These are phyloP conservation scores for Schizothecium vesticola DNA, from an alignment of 495 filamentous ascomycete genomes.

Conservation along the genomic window DNA sequence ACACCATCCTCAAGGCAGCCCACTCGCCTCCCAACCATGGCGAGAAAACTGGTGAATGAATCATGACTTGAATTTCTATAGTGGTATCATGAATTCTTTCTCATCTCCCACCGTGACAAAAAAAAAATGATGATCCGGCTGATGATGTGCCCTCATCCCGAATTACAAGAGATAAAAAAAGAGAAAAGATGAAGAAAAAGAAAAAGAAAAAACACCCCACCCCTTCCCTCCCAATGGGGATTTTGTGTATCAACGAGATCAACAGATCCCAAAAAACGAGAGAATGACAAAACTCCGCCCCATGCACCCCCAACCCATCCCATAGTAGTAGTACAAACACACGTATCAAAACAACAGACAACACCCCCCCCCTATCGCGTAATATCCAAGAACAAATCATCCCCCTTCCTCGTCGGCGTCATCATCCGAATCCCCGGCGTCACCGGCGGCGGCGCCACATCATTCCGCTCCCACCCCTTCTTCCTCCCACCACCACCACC, in stretches of 20 bases:
- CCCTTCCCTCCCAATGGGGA: not conserved
- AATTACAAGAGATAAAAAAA: not conserved
- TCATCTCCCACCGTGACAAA: not conserved
- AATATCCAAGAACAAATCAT: slow-evolving; percentile 42
- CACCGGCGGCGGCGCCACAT: slow-evolving; percentile 21
- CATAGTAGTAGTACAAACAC: not conserved
- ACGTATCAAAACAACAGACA: not conserved
- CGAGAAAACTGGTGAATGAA: not conserved
- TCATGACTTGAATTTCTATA: not conserved
- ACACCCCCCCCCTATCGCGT: not conserved
- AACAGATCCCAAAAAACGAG: not conserved
- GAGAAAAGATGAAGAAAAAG: not conserved
- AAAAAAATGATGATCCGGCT: not conserved
- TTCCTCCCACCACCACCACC: slow-evolving; percentile 18
- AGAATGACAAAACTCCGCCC: not conserved
- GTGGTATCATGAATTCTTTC: not conserved
- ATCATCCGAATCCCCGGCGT: slow-evolving; percentile 48
- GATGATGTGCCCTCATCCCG: not conserved
- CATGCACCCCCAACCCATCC: not conserved
- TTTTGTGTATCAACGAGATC: not conserved
- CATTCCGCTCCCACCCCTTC: slow-evolving; percentile 17
- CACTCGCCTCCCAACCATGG: not conserved
- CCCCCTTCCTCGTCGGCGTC: slow-evolving; percentile 43
- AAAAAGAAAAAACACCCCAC: not conserved
- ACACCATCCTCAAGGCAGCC: not conserved